Base-by-base conservation (phyloP, 768 basidiomycete genomes). In the Lanmaoa pseudosensibilis region DNA sequence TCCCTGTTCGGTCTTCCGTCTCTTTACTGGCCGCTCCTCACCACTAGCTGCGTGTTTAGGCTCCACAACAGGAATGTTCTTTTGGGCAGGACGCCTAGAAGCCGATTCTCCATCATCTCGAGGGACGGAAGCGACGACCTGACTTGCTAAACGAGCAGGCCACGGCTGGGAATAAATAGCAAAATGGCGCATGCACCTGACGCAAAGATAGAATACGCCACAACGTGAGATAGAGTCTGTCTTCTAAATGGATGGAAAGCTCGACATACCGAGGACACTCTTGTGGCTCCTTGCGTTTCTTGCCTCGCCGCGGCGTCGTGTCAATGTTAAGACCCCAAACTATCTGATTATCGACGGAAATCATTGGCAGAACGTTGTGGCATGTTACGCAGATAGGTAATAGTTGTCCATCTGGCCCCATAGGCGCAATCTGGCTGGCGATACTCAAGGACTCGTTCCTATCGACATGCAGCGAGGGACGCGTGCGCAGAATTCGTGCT, bases 141-240 rank as follows among this genome's bases (percentile, higher is more conserved):
- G 73, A 38, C 58, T 69, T 18, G 81, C 74, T 16, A 83, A 65
- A 52, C 90, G 86, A 47, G 77, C 75, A 21, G 90, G 90, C 90
- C 90, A 92, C 3, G 80, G 70, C 52, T 80, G 76, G 2, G 78
- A 79, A 71, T 92, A 92, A 55, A 92, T 92, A 12, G 87, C 89
- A 63, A 78, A 81, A 69, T 92, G 90, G 19, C 90, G 86, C 71
- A 92, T 78, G 68, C 90, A 92, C 56, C 90, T 91, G 64, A 18
- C 46, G 43, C 41, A 61, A 49, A 60, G 46, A 55, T 40, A 52
- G 54, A 63, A 52, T n/a, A n/a, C 46, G 55, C 51, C 40, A 47
- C 48, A 62, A 49, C 36, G 55, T 62, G 51, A 58, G 56, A 61
- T 48, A 58, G 21, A 46, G 39, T 49, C 57, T 39, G 23, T 34